Percentiles rank a stretch among this genome's conserved stretches.
Conservation (phyloP, 805 yeast genomes). For the Blastobotrys muscicola region DNA sequence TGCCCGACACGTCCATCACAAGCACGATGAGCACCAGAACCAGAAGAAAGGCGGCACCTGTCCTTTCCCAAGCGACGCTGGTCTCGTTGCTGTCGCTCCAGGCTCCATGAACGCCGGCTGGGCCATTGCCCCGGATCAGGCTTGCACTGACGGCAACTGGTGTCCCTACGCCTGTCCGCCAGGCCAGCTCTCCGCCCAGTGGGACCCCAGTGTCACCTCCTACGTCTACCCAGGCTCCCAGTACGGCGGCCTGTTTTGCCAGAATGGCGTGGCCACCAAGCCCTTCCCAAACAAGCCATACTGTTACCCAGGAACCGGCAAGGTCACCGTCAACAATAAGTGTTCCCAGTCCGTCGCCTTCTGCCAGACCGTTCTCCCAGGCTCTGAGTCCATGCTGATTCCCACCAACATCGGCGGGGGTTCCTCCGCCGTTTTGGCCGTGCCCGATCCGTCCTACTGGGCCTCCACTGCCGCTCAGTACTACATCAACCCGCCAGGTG, state of each 20-base stretch:
- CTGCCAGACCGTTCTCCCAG: constrained; percentile 90
- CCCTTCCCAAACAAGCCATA: constrained; percentile 48
- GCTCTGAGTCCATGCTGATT: constrained; percentile 88
- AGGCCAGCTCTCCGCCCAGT: constrained; percentile 78
- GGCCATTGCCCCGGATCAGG: constrained; percentile 73
- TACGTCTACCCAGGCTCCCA: constrained; percentile 71
- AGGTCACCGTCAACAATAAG: constrained; percentile 52
- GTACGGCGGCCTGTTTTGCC: constrained; percentile 78
- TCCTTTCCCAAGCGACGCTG: constrained; percentile 55
- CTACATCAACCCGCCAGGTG: constrained; percentile 96
- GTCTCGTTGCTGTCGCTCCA: constrained; percentile 61
- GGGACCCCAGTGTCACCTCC: constrained; percentile 70
- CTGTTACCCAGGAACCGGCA: constrained; percentile 72
- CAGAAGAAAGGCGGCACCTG: constrained; percentile 30
- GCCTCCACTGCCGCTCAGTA: constrained; percentile 81
- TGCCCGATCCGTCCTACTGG: constrained; percentile 71
- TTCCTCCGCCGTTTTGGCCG: constrained; percentile 51
- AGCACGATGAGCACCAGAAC: no score
- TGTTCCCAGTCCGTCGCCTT: constrained; percentile 60
- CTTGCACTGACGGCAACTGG: constrained; percentile 66
- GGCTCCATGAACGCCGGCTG: constrained; percentile 63
- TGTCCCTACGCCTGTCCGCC: constrained; percentile 92
- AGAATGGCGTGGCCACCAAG: constrained; percentile 58
- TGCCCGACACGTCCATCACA: no score
- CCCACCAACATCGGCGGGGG: constrained; percentile 61